Percentiles rank a stretch among this genome's conserved stretches.
phyloP scores from a whole-genome alignment of 1,284 basidiomycete genomes.

The Entoloma clypeatum region DNA sequence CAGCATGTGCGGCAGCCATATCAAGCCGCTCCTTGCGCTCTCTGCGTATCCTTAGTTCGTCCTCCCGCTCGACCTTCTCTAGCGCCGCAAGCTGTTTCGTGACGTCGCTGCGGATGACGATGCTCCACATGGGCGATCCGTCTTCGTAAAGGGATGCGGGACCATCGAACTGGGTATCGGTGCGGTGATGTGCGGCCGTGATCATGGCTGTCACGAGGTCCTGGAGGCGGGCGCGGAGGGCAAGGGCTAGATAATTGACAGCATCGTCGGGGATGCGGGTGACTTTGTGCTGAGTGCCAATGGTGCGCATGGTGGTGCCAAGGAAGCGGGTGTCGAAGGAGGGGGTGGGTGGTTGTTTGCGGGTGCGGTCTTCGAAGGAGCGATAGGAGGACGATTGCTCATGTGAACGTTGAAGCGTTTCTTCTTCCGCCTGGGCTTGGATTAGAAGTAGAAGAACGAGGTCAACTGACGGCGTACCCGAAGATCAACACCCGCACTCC shows the following conservation, averaged over 20 bases:
- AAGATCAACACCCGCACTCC: slow-evolving; percentile 79
- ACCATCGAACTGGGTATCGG: slow-evolving; percentile 66
- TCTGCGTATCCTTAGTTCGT: slow-evolving; percentile 67
- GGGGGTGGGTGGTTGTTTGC: slow-evolving; percentile 64
- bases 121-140: slow-evolving; percentile 72
- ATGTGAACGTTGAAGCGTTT: slow-evolving; percentile 62
- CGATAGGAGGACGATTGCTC: slow-evolving; percentile 58
- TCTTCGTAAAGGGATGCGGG: slow-evolving; percentile 63
- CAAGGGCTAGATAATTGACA: slow-evolving; percentile 74
- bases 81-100: slow-evolving; percentile 70
- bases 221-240: slow-evolving; percentile 71
- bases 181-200: slow-evolving; percentile 66
- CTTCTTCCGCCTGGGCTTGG: slow-evolving; percentile 68
- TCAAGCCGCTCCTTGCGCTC: slow-evolving; percentile 74
- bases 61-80: slow-evolving; percentile 76
- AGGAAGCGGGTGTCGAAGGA: slow-evolving; percentile 62
- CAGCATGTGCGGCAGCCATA: slow-evolving; percentile 61
- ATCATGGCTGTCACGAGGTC: slow-evolving; percentile 71
- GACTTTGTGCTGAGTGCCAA: slow-evolving; percentile 62
- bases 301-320: slow-evolving; percentile 57
- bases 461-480: slow-evolving; percentile 40
- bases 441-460: slow-evolving; percentile 5
- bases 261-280: slow-evolving; percentile 65
- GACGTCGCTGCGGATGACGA: slow-evolving; percentile 68
- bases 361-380: slow-evolving; percentile 66